Conservation (phyloP, 139 green algal genomes). For the Chlamydomonas applanata region DNA sequence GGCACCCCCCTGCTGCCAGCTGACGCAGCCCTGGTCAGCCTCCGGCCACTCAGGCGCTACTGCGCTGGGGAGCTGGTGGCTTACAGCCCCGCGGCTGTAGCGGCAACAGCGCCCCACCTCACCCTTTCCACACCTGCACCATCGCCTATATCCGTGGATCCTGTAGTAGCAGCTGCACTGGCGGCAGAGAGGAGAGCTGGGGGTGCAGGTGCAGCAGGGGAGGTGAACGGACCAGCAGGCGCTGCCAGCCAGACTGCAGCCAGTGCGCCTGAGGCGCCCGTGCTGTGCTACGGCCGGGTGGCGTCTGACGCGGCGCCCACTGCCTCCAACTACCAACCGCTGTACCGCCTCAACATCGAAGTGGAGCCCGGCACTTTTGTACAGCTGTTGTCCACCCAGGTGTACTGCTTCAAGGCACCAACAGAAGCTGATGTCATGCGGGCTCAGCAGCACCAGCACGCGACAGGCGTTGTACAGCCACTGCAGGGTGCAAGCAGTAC, state of each 20-base stretch:
- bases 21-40: conserved; percentile 49
- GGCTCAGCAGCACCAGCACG: background rate
- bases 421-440: background rate
- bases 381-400: conserved; percentile 48
- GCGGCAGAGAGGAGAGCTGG: conserved; percentile 8
- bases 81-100: conserved; percentile 6
- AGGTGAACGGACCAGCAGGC: background rate
- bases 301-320: conserved; percentile 36
- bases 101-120: background rate
- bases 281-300: conserved; percentile 46
- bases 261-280: background rate
- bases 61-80: conserved; percentile 48
- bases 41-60: conserved; percentile 51
- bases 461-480: background rate
- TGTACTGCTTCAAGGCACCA: conserved; percentile 29
- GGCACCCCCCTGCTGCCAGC: conserved; percentile 43
- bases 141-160: background rate
- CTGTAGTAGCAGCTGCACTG: background rate
- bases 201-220: background rate
- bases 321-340: conserved; percentile 12
- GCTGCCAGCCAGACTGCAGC: background rate
- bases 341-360: conserved; percentile 49
- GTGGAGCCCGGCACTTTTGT: conserved; percentile 37
- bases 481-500: background rate
- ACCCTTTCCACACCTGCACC: background rate